A percentile compares a stretch with the other conserved stretches of the same genome.
Conservation (phyloP, 2,329 filamentous ascomycete genomes). For the Pezicula neosporulosa region DNA sequence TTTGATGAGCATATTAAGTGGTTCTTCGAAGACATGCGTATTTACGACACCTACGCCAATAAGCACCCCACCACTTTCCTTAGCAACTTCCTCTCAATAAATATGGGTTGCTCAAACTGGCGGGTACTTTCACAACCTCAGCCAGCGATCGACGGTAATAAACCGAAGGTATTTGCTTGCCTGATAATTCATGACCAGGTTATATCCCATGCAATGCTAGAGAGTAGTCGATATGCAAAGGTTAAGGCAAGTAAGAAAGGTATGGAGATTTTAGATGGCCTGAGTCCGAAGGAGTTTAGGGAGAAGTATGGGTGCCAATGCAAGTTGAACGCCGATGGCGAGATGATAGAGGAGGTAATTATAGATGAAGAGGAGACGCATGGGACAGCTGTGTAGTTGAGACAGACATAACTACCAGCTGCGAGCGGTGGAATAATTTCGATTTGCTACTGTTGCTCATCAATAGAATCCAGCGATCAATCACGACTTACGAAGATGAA, state of each 20-base stretch:
- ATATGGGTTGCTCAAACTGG: constrained; percentile 63
- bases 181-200: constrained; percentile 73
- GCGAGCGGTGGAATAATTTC: too few relatives aligned
- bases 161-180: constrained; percentile 61
- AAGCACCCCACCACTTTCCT: constrained; percentile 81
- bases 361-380: too few relatives aligned
- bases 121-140: background rate
- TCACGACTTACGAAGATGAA: too few relatives aligned
- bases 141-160: constrained; percentile 34
- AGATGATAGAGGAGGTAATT: too few relatives aligned
- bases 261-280: constrained; percentile 40
- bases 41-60: constrained; percentile 85
- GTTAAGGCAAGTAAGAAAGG: constrained; percentile 60
- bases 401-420: too few relatives aligned
- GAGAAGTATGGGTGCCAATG: constrained; percentile 63
- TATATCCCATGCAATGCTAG: constrained; percentile 56
- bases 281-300: constrained; percentile 55
- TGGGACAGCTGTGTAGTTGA: too few relatives aligned
- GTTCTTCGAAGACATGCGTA: constrained; percentile 80
- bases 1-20: constrained; percentile 71
- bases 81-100: constrained; percentile 56
- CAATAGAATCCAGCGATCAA: too few relatives aligned
- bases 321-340: constrained; percentile 1
- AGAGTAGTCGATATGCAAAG: constrained; percentile 71
- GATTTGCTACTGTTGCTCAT: too few relatives aligned